Evolutionary conservation across 2,329 filamentous ascomycete species (phyloP), one percentile per base, ranked within the genome.

Genomic region (Daldinia sp.): DNA sequence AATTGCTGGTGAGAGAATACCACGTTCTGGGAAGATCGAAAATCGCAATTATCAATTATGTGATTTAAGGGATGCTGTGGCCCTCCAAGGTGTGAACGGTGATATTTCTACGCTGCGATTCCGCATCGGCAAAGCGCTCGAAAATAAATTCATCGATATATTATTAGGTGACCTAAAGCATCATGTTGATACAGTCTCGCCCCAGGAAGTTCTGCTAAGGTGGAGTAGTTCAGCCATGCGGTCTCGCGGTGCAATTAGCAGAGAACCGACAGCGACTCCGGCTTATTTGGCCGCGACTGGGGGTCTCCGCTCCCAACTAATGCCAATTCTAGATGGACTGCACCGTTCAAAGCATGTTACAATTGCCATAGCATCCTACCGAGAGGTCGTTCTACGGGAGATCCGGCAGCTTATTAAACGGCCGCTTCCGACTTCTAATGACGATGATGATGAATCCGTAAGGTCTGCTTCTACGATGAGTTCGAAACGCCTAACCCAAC

Each of bases 381-480:
- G 94, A 67, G 93, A 96, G 37, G 85, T 91, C 0, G 87, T 96
- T 10, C 80, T 96, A 64, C 89, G 91, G 50, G 95, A 99, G 76
- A 90, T 98, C 75, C 91, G 94, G 71, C 88, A 87, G 30, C 81
- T 98, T 49, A 94, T 99, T 50, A 87, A 93, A 55, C 87, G 88
- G 59, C 91, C 94, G 21, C 82, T 99, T 35, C 95, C 95, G 0
- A 97, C 93, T 73, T 96, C 94, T 9, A 95, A 88, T 70, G 95
- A 99, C 63, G 94, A 98, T 69, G 95, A 99, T 74, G 92, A 90
- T 64, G 92, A 95, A 74, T 96, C 93, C 0, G 90, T 94, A 80
- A 89, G 94, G 78, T 94, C 94, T 1, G 85, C 89, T 0, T 96
- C 94, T 2, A 97, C 94, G 0, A 81, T 87, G 55, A 85, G 86